Evolutionary conservation across 2,329 filamentous ascomycete genomes (phyloP).

Genomic region (Xylariaceae sp.): DNA sequence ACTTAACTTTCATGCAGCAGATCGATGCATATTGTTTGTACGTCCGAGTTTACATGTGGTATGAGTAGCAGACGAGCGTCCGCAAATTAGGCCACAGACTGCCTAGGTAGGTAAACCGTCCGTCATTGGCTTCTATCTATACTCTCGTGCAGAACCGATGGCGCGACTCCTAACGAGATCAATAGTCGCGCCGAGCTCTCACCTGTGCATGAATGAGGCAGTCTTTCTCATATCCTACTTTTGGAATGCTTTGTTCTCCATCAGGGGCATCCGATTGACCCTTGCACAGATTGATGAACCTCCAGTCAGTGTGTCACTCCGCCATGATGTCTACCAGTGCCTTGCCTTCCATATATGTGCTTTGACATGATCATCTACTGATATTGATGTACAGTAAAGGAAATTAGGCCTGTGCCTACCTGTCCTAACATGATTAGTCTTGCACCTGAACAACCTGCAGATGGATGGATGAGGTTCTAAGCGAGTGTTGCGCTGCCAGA

Average conservation of each 20-base stretch:
- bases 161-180: constrained; percentile 11
- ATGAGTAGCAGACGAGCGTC: background rate
- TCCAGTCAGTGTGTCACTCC: background rate
- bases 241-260: constrained; percentile 14
- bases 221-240: constrained; percentile 13
- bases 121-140: constrained; percentile 5
- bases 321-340: background rate
- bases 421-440: no score
- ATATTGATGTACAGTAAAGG: no score
- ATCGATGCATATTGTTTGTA: constrained; percentile 6
- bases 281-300: background rate
- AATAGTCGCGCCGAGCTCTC: constrained; percentile 6
- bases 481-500: no score
- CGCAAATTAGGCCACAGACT: background rate
- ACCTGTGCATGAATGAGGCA: constrained; percentile 17
- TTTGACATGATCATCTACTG: background rate
- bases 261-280: background rate
- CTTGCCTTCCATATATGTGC: background rate
- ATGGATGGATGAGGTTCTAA: no score
- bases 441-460: no score
- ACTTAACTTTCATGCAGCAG: constrained; percentile 1
- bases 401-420: no score
- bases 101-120: background rate
- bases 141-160: constrained; percentile 13
- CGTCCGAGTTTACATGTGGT: background rate